phyloP scores from a whole-genome alignment of 495 filamentous ascomycete genomes.

The Neurospora sp. region DNA sequence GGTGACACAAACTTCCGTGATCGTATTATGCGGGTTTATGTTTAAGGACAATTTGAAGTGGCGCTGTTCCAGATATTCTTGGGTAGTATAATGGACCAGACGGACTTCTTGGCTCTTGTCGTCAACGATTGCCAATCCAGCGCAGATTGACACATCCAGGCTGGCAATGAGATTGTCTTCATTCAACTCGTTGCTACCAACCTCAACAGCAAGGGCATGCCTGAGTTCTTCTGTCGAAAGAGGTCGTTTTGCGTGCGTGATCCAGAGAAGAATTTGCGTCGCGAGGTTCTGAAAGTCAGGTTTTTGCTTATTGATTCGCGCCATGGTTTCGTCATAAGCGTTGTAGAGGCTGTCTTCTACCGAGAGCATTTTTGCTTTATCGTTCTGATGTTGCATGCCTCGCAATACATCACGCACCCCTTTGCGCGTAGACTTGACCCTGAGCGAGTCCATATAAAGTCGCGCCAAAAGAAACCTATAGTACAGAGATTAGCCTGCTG shows the following conservation, averaged over 20 bases:
- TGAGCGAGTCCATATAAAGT: neutral
- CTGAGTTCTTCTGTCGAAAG: neutral
- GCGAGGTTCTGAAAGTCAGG: neutral
- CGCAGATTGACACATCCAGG: neutral
- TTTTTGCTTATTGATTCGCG: neutral
- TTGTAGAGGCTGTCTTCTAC: neutral
- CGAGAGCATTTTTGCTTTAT: neutral
- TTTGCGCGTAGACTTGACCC: neutral
- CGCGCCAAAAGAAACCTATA: neutral
- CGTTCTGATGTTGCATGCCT: neutral
- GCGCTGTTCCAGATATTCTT: too few relatives aligned
- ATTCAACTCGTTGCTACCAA: neutral
- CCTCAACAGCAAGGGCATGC: neutral
- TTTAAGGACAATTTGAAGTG: too few relatives aligned
- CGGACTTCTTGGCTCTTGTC: too few relatives aligned
- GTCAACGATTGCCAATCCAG: neutral
- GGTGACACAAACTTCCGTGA: too few relatives aligned
- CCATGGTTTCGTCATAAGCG: neutral
- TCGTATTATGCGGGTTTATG: too few relatives aligned
- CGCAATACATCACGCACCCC: neutral
- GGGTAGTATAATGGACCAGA: too few relatives aligned
- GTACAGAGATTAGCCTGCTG: neutral
- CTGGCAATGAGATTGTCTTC: neutral
- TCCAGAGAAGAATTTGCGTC: neutral
- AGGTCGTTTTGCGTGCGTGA: neutral